These are phyloP conservation scores for Xylona heveae DNA, from an alignment of 495 filamentous ascomycete species.

Conservation along the genomic window DNA sequence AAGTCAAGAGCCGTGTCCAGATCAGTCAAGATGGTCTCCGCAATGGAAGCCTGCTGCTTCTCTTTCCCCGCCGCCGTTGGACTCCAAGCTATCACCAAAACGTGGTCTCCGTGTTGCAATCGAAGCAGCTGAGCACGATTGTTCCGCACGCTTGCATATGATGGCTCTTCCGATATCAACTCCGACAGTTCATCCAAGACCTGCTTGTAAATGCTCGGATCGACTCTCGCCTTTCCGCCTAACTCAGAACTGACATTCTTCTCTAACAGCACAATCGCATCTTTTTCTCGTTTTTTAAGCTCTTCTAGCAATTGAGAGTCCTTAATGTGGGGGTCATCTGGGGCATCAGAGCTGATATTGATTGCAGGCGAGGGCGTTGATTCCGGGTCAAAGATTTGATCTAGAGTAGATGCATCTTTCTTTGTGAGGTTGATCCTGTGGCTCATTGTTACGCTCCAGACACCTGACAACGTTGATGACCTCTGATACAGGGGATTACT, in stretches of 20 bases:
- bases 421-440: constrained; percentile 30
- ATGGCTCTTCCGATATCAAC: constrained; percentile 34
- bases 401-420: constrained; percentile 50
- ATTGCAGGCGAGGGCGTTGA: constrained; percentile 30
- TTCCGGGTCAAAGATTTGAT: constrained; percentile 65
- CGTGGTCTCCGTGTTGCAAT: constrained; percentile 29
- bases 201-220: no score
- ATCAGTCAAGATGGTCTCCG: constrained; percentile 28
- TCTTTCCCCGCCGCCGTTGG: constrained; percentile 5
- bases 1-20: constrained; percentile 45
- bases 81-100: constrained; percentile 21
- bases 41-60: constrained; percentile 10
- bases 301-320: constrained; percentile 14
- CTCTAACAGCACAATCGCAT: no score
- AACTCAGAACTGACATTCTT: no score
- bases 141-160: constrained; percentile 52
- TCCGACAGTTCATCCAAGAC: constrained; percentile 25
- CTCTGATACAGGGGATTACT: no score
- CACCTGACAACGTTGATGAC: constrained; percentile 3
- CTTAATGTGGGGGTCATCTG: constrained; percentile 34
- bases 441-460: constrained; percentile 19
- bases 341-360: constrained; percentile 32
- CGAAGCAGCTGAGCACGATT: constrained; percentile 58
- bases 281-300: constrained; percentile 13
- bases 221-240: no score